Percentiles rank a stretch among this genome's conserved stretches.
phyloP scores from a whole-genome alignment of 352 stramenopile species.

The Halophytophthora batemanensis region DNA sequence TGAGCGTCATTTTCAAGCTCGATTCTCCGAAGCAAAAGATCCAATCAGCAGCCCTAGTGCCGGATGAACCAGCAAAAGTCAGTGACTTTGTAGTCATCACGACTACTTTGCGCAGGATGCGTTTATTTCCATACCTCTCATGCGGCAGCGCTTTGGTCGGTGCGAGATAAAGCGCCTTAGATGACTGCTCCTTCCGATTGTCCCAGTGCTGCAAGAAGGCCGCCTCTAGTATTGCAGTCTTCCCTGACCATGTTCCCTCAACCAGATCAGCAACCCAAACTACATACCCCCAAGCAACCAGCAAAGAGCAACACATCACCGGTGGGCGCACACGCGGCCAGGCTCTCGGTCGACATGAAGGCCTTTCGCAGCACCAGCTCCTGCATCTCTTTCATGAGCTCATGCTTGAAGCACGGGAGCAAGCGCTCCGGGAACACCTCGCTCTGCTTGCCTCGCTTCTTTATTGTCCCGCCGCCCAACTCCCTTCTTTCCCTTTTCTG shows the following conservation, averaged over 20 bases:
- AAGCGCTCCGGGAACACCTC: conserved; percentile 35
- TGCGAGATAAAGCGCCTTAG: conserved; percentile 43
- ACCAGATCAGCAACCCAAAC: too few species aligned
- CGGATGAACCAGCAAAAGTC: too few species aligned
- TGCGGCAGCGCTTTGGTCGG: conserved; percentile 45
- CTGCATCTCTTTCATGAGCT: conserved; percentile 44
- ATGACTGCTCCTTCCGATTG: not conserved
- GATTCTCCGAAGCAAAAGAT: too few species aligned
- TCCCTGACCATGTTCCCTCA: conserved; percentile 33
- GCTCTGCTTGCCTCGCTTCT: conserved; percentile 1
- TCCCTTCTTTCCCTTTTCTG: too few species aligned
- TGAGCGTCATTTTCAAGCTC: too few species aligned
- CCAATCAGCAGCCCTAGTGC: too few species aligned
- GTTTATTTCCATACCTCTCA: conserved; percentile 24
- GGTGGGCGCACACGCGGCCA: conserved; percentile 45
- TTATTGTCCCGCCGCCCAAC: not conserved
- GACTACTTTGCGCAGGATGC: not conserved
- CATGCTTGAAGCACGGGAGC: conserved; percentile 39
- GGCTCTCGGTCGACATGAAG: conserved; percentile 27
- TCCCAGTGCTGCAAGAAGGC: conserved; percentile 39
- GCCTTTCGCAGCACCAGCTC: conserved; percentile 31
- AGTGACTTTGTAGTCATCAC: too few species aligned
- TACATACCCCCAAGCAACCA: too few species aligned
- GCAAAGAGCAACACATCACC: conserved; percentile 11
- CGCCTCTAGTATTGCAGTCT: conserved; percentile 44